Evolutionary conservation across 257 asterid species (phyloP).

Genomic region (Scutellaria baicalensis): DNA sequence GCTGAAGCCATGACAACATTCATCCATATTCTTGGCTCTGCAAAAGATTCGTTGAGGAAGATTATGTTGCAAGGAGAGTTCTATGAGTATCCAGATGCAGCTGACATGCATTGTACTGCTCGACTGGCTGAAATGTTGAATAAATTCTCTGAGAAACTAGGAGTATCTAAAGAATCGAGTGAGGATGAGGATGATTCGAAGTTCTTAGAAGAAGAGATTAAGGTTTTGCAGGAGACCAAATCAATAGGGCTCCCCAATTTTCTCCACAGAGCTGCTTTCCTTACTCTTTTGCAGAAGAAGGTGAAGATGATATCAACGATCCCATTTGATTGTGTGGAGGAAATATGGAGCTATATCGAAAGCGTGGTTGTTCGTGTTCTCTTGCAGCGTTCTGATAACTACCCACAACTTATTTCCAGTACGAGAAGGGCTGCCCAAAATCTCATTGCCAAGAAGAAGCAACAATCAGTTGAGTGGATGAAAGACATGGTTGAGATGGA

Average conservation of each 20-base stretch:
- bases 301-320: not conserved
- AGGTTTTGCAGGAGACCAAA: conserved; percentile 3
- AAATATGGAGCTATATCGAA: conserved; percentile 3
- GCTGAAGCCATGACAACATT: conserved; percentile 15
- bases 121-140: conserved; percentile 14
- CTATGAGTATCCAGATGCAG: conserved; percentile 14
- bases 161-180: not conserved
- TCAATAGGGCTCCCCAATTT: conserved; percentile 10
- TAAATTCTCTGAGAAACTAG: conserved; percentile 1
- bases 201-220: conserved; percentile 11
- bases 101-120: conserved; percentile 17
- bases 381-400: not conserved
- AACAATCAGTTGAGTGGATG: conserved; percentile 10
- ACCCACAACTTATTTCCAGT: not conserved
- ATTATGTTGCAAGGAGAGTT: conserved; percentile 15
- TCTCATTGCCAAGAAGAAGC: not conserved
- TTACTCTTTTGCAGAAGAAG: not conserved
- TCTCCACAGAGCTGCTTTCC: not conserved
- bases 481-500: conserved; percentile 15
- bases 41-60: conserved; percentile 24
- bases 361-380: not conserved
- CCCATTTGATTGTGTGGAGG: not conserved
- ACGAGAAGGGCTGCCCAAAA: conserved; percentile 4
- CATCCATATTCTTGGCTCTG: conserved; percentile 1
- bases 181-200: not conserved